Evolutionary conservation across 148 eudicot genomes (phyloP).

Genomic region (Persicaria maculosa): DNA sequence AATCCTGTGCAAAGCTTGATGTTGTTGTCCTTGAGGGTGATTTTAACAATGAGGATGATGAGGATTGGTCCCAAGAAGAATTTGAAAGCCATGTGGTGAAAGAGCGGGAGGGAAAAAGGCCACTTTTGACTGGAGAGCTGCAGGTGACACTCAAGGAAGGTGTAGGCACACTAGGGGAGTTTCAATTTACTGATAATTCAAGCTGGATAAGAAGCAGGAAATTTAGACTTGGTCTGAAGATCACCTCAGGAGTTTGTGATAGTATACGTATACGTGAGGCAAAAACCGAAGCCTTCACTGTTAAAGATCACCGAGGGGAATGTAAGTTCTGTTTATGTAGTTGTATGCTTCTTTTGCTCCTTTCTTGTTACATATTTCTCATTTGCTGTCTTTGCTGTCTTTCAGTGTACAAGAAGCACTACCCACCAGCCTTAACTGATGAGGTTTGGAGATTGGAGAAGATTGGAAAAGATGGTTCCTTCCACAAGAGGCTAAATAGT

Average conservation of each 20-base stretch:
- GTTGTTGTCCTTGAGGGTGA: slow-evolving; percentile 96
- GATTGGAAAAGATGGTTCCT: slow-evolving; percentile 96
- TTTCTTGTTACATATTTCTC: background rate
- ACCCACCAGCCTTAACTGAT: slow-evolving; percentile 77
- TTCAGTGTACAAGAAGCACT: slow-evolving; percentile 92
- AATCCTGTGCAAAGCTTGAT: slow-evolving; percentile 76
- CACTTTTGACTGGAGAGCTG: slow-evolving; percentile 84
- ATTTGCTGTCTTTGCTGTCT: slow-evolving; percentile 16
- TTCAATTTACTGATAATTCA: slow-evolving; percentile 88
- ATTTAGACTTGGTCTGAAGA: slow-evolving; percentile 78
- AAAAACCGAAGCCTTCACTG: slow-evolving; percentile 89
- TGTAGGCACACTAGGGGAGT: slow-evolving; percentile 81
- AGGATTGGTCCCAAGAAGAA: slow-evolving; percentile 72
- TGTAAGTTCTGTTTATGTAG: slow-evolving; percentile 20
- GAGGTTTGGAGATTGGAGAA: slow-evolving; percentile 96
- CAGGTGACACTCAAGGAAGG: slow-evolving; percentile 83
- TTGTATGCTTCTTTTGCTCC: background rate
- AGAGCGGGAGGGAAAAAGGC: slow-evolving; percentile 95
- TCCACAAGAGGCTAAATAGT: slow-evolving; percentile 75
- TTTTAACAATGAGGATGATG: slow-evolving; percentile 71
- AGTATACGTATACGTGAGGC: slow-evolving; percentile 74
- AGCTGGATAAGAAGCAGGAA: slow-evolving; percentile 97
- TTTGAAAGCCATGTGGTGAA: slow-evolving; percentile 85
- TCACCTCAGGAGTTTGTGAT: slow-evolving; percentile 57
- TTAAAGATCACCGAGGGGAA: slow-evolving; percentile 97